Percentiles rank a stretch among this genome's conserved stretches.
Conservation (phyloP, 106 monocot species). For the Iris macrosiphon region DNA sequence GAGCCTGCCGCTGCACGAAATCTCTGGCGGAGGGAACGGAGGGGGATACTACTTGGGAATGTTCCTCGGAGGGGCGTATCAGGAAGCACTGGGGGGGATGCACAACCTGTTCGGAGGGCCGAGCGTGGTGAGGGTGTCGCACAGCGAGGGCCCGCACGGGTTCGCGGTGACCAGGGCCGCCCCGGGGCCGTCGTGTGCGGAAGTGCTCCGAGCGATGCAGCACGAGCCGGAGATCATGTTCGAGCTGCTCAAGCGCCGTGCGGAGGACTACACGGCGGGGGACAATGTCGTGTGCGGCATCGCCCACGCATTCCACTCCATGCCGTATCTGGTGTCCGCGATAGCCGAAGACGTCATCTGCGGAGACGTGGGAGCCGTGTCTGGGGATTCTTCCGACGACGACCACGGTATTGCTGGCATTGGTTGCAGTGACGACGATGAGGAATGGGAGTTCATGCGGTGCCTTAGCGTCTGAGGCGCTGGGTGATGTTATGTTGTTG, state of each 20-base stretch:
- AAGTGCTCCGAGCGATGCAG: conserved; percentile 40
- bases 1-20: conserved; percentile 39
- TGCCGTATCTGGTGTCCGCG: conserved; percentile 55
- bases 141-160: conserved; percentile 34
- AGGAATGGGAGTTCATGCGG: conserved; percentile 48
- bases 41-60: conserved; percentile 46
- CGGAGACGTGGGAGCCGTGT: conserved; percentile 3
- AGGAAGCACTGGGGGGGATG: conserved; percentile 56
- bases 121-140: conserved; percentile 45
- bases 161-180: conserved; percentile 47
- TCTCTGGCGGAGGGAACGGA: conserved; percentile 12
- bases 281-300: conserved; percentile 13
- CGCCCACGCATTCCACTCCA: conserved; percentile 41
- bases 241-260: conserved; percentile 25
- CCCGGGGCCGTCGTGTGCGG: conserved; percentile 46
- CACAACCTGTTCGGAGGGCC: conserved; percentile 75
- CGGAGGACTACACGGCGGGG: neutral
- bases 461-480: conserved; percentile 30
- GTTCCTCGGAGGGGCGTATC: conserved; percentile 67
- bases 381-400: no score
- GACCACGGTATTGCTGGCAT: neutral
- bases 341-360: conserved; percentile 1
- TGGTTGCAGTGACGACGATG: conserved; percentile 22
- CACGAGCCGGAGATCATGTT: conserved; percentile 52
- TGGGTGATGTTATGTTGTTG: no score